phyloP scores from a whole-genome alignment of 1,284 basidiomycete species.

The Anthracocystis setariae region DNA sequence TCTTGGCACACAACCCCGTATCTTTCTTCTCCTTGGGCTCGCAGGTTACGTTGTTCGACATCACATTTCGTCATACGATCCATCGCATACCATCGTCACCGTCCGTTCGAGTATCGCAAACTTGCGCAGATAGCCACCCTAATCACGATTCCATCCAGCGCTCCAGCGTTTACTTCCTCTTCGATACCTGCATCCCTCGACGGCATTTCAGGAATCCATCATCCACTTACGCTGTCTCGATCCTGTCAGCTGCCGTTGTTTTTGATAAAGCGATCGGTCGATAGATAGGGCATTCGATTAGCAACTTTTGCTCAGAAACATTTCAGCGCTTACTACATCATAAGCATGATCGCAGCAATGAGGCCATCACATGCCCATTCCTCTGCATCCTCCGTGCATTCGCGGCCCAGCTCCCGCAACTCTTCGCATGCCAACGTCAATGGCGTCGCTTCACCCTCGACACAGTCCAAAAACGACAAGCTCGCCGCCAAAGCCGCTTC shows the following conservation, averaged over 20 bases:
- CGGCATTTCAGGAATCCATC: background rate
- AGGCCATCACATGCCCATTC: slow-evolving; percentile 46
- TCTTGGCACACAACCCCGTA: background rate
- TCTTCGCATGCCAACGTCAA: slow-evolving; percentile 31
- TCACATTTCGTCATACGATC: slow-evolving; percentile 9
- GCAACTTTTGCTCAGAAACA: background rate
- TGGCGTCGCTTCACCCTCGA: slow-evolving; percentile 37
- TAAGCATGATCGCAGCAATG: slow-evolving; percentile 60
- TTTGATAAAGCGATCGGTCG: no score
- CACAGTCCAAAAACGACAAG: slow-evolving; percentile 33
- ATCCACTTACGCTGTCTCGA: background rate
- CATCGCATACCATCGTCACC: slow-evolving; percentile 14
- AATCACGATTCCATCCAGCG: background rate
- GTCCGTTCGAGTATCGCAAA: slow-evolving; percentile 7
- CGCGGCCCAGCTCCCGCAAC: slow-evolving; percentile 47
- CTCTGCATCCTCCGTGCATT: slow-evolving; percentile 41
- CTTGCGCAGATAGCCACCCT: background rate
- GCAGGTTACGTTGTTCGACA: slow-evolving; percentile 15
- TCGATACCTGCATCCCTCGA: background rate
- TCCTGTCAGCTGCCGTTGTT: background rate
- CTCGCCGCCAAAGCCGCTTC: slow-evolving; percentile 26
- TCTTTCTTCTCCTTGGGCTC: background rate
- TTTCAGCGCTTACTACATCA: background rate
- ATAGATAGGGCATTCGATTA: background rate
- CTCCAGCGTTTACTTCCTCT: background rate